Conservation (phyloP, 345 rosid species). For the Draba incana region DNA sequence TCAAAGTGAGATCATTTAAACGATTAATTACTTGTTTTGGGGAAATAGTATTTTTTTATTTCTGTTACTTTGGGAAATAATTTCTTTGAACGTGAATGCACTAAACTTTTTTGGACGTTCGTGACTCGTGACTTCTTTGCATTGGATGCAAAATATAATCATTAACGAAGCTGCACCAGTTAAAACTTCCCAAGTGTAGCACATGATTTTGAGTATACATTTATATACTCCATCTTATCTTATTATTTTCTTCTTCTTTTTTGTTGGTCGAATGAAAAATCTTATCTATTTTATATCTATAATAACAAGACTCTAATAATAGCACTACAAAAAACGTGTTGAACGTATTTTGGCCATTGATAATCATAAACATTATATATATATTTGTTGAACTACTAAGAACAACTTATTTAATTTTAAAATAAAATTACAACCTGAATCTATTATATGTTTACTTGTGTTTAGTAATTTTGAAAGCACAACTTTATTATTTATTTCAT, state of each 20-base stretch:
- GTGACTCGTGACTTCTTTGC: constrained; percentile 36
- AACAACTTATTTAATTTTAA: too few species aligned
- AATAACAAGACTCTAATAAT: too few species aligned
- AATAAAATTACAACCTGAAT: background rate
- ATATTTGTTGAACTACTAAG: too few species aligned
- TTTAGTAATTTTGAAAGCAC: background rate
- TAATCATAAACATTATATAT: background rate
- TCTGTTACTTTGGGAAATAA: background rate
- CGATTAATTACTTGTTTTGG: constrained; percentile 13
- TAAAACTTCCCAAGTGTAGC: constrained; percentile 26
- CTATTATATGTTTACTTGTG: background rate
- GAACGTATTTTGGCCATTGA: background rate
- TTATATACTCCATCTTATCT: constrained; percentile 28
- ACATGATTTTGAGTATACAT: constrained; percentile 1
- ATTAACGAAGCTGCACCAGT: constrained; percentile 29
- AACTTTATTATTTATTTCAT: too few species aligned
- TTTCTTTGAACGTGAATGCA: constrained; percentile 37
- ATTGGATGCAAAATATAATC: constrained; percentile 31
- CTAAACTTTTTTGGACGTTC: constrained; percentile 30
- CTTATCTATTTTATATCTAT: constrained; percentile 31
- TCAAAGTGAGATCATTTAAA: background rate
- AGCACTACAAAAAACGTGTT: too few species aligned
- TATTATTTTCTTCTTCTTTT: constrained; percentile 15
- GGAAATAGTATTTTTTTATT: background rate
- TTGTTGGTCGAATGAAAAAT: constrained; percentile 33